Evolutionary conservation across 176 grass and related monocot species (phyloP).

Genomic region (Eremochloa ophiuroides): DNA sequence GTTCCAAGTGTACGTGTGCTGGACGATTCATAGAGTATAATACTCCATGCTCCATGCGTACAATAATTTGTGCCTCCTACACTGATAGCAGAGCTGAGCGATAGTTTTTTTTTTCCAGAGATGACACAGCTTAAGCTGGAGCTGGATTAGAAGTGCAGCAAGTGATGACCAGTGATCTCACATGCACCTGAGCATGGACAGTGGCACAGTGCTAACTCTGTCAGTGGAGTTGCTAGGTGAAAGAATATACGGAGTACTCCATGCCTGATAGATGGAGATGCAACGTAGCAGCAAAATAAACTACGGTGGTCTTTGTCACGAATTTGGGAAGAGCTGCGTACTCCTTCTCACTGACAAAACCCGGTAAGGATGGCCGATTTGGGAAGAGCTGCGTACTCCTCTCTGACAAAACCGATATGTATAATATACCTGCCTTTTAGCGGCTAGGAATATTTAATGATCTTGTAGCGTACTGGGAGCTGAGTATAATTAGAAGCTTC

Average conservation of each 20-base stretch:
- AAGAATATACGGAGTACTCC: neutral
- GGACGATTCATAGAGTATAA: slow-evolving; percentile 5
- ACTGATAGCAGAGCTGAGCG: neutral
- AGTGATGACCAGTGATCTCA: no score
- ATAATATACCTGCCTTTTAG: neutral
- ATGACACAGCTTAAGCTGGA: neutral
- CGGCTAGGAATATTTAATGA: neutral
- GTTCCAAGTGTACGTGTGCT: slow-evolving; percentile 28
- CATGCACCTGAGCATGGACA: neutral
- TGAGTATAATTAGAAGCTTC: slow-evolving; percentile 43
- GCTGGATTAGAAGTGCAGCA: neutral
- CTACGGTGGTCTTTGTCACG: neutral
- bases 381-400: neutral
- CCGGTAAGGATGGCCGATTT: no score
- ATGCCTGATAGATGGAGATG: neutral
- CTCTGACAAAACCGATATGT: slow-evolving; percentile 12
- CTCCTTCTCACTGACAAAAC: slow-evolving; percentile 16
- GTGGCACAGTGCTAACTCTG: neutral
- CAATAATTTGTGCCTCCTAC: slow-evolving; percentile 12
- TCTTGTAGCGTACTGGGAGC: neutral
- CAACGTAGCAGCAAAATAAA: neutral
- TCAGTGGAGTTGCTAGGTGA: neutral
- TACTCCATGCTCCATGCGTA: neutral
- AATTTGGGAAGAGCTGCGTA: neutral
- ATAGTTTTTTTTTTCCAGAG: neutral